Conservation (phyloP, 2,329 filamentous ascomycete genomes). For the Orbilia javanica region DNA sequence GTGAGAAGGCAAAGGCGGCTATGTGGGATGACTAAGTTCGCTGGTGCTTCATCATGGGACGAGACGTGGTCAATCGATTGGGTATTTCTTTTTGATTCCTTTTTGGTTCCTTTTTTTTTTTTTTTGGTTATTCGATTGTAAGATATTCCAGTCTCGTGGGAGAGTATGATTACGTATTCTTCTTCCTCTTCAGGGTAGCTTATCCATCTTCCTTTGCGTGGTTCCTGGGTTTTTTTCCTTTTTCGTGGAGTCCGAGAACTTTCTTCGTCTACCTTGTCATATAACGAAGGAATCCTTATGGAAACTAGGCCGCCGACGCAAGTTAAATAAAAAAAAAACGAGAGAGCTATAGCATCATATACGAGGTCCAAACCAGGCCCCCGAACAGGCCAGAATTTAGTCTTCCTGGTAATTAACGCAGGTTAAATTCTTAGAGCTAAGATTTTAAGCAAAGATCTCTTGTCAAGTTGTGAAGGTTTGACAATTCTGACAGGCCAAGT, state of each 20-base stretch:
- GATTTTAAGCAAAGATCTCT: too few species aligned
- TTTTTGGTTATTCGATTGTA: not conserved
- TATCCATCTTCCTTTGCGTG: not conserved
- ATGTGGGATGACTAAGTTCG: conserved; percentile 79
- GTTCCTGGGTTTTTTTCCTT: not conserved
- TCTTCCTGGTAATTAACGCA: conserved; percentile 21
- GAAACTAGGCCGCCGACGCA: not conserved
- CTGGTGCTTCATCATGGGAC: not conserved
- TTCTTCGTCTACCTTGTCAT: conserved; percentile 4
- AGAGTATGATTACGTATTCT: not conserved
- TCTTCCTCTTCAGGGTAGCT: conserved; percentile 63
- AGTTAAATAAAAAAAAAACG: not conserved
- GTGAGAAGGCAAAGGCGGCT: conserved; percentile 81
- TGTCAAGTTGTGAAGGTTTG: too few species aligned
- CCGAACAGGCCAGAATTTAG: not conserved
- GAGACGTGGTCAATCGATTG: conserved; percentile 16
- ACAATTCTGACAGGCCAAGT: not conserved
- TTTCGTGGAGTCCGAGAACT: not conserved
- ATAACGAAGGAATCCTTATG: not conserved
- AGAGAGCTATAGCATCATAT: not conserved
- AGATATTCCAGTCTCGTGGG: not conserved
- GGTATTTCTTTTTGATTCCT: not conserved
- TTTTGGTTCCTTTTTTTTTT: not conserved
- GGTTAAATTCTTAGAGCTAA: not conserved
- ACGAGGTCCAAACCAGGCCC: not conserved